Conservation (phyloP, 345 rosid species). For the Triadica sebifera region DNA sequence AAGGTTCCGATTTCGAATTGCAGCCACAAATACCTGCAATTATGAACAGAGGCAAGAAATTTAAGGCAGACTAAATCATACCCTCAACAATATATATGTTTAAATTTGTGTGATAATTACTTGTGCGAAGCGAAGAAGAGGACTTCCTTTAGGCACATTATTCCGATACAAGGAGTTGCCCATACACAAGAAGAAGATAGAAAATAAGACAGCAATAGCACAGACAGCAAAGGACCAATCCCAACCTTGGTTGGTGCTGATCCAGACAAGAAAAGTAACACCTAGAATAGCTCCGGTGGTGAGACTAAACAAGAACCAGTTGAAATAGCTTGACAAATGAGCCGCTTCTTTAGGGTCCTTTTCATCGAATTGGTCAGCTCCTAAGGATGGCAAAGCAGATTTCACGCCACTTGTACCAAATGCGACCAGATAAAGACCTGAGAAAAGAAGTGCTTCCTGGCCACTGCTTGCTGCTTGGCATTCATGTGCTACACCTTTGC, state of each 20-base stretch:
- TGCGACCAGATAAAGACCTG: constrained; percentile 55
- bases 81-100: background rate
- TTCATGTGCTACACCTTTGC: constrained; percentile 38
- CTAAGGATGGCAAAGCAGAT: constrained; percentile 51
- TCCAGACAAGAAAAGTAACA: constrained; percentile 54
- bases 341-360: constrained; percentile 47
- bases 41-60: background rate
- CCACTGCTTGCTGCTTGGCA: constrained; percentile 36
- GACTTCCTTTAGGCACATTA: constrained; percentile 48
- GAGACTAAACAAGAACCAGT: constrained; percentile 61
- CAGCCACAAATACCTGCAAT: constrained; percentile 48
- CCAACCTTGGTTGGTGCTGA: constrained; percentile 51
- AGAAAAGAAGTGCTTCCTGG: constrained; percentile 40
- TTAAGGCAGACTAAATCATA: background rate
- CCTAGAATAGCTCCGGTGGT: constrained; percentile 45
- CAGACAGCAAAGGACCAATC: constrained; percentile 48
- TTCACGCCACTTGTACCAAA: constrained; percentile 55
- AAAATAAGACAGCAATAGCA: constrained; percentile 30
- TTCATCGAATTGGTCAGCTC: constrained; percentile 61
- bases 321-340: constrained; percentile 51
- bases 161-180: constrained; percentile 55
- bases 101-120: constrained; percentile 17
- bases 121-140: constrained; percentile 45
- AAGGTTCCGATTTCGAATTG: constrained; percentile 40
- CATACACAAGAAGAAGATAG: constrained; percentile 32